Base-by-base conservation (phyloP, 2,329 filamentous ascomycete genomes). In the Aaosphaeria pasadenensis region DNA sequence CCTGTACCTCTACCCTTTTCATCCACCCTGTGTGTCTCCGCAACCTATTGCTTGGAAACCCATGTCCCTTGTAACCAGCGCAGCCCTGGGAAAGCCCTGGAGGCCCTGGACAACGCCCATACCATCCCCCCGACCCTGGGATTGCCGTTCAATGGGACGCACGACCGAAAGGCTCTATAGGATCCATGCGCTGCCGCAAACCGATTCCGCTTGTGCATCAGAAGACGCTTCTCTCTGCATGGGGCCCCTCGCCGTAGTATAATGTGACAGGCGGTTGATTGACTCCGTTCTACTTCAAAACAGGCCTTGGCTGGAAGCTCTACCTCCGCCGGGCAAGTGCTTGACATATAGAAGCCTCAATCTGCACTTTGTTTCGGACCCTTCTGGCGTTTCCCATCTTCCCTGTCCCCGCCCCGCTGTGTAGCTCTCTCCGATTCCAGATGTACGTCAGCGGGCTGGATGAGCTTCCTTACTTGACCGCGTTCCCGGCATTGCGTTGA, bases 131-230 rank as follows among this genome's bases (percentile, higher is more conserved):
- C 54, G 51, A 62, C 59, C 59, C 60, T 65, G 59, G 63, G 58
- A 67, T 61, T 58, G 60, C 60, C 58, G 55, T 63, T 63, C 51
- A 55, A 24, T 52, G 61, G 51, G 49, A 64, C 52, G 62, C 63
- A 64, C 58, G 48, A 54, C 56, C 52, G 51, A 56, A 53, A 51
- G 51, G 50, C 51, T 44, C 39, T 50, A 50, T 47, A 33, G 45
- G 46, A 55, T 54, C 60, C 62, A 60, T 63, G 57, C 49, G 36
- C 57, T 59, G 56, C 58, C 49, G 53, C 57, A 48, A 24, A 54
- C 56, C 58, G 56, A 53, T 54, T 53, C 53, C 49, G 57, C 55
- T 59, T 61, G 55, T 60, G 61, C 62, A 54, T 54, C 51, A 53
- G 44, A 50, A 39, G 51, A 44, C 46, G 47, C 54, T 54, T 46